These are phyloP conservation scores for Leptodermis oblonga DNA, from an alignment of 257 asterid genomes.

Conservation along the genomic window DNA sequence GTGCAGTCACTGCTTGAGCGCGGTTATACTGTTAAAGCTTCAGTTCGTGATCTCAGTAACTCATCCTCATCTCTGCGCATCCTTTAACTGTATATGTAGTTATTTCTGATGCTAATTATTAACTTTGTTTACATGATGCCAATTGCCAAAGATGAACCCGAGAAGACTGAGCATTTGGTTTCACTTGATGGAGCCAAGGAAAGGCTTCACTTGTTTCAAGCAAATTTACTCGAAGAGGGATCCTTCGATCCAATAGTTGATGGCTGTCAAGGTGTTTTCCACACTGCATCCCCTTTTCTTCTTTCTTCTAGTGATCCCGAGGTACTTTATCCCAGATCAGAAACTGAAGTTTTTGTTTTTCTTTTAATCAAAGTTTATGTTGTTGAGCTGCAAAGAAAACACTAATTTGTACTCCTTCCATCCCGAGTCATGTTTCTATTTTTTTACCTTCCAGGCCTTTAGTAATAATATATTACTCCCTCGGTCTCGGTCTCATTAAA, in stretches of 20 bases:
- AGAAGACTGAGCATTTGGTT: constrained; percentile 39
- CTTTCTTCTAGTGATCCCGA: constrained; percentile 31
- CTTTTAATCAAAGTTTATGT: no score
- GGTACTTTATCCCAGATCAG: constrained; percentile 21
- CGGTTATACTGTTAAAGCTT: constrained; percentile 58
- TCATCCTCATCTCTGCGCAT: background rate
- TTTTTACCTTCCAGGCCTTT: background rate
- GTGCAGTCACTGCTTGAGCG: constrained; percentile 50
- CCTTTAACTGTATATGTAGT: background rate
- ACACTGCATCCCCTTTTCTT: constrained; percentile 54
- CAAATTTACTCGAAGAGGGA: constrained; percentile 43
- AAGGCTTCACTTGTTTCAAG: constrained; percentile 43
- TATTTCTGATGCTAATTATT: background rate
- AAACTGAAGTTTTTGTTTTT: no score
- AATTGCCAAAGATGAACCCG: constrained; percentile 45
- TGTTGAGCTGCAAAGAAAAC: no score
- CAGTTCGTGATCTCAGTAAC: constrained; percentile 48
- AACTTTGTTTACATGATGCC: background rate
- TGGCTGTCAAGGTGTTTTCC: constrained; percentile 64
- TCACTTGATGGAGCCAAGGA: constrained; percentile 57
- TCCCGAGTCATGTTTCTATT: no score
- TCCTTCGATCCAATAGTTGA: constrained; percentile 47
- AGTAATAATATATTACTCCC: background rate
- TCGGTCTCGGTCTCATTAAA: no score
- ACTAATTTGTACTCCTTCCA: no score